Conservation (phyloP, 2,329 filamentous ascomycete species). For the Myriosclerotinia curreyana region DNA sequence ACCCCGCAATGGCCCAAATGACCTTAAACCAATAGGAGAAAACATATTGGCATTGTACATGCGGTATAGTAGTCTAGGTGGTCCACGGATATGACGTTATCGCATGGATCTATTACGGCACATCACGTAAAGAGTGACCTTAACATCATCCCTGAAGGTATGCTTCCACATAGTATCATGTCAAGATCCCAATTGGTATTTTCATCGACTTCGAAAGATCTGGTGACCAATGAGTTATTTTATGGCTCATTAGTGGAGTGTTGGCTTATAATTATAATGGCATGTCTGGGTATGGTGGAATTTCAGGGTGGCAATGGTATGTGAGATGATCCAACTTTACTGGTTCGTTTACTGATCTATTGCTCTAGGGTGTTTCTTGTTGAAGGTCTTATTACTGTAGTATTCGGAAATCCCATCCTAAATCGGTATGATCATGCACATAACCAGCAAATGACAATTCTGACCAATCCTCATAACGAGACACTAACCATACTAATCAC, state of each 20-base stretch:
- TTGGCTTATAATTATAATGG: background rate
- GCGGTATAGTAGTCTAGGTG: too few relatives aligned
- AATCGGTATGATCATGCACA: too few relatives aligned
- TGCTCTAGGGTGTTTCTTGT: background rate
- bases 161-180: too few relatives aligned
- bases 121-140: too few relatives aligned
- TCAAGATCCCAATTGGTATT: too few relatives aligned
- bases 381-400: background rate
- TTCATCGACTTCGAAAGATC: too few relatives aligned
- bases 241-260: background rate
- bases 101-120: too few relatives aligned
- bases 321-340: background rate
- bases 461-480: background rate
- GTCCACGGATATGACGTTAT: too few relatives aligned
- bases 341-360: background rate
- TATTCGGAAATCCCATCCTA: background rate
- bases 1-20: background rate
- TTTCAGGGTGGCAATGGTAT: background rate
- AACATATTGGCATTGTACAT: background rate
- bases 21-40: background rate
- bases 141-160: too few relatives aligned
- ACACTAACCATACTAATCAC: slow-evolving; percentile 15
- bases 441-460: background rate
- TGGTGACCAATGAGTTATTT: too few relatives aligned
- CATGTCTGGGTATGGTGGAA: background rate